Evolutionary conservation across 352 stramenopile genomes (phyloP).

Genomic region (Pythium rishiriense): DNA sequence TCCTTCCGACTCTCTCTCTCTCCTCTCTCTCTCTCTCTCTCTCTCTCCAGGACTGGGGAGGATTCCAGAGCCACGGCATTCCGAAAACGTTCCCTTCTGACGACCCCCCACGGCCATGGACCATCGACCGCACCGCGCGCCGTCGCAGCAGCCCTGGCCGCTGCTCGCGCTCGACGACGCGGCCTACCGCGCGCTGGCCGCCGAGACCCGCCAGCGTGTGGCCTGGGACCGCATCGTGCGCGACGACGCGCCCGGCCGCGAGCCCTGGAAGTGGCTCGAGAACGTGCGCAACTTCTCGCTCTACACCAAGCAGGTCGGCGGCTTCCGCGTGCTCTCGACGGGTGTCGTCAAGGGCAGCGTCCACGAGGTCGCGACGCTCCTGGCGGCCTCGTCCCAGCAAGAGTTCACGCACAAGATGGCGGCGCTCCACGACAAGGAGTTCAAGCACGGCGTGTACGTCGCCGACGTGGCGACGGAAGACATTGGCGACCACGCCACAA

Average conservation of each 20-base stretch:
- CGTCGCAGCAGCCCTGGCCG: neutral
- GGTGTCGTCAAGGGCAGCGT: conserved; percentile 14
- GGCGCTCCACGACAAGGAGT: conserved; percentile 13
- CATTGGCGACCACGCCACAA: neutral
- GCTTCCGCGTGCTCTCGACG: conserved; percentile 9
- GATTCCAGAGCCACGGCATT: no score
- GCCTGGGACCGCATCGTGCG: conserved; percentile 3
- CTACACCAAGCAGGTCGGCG: conserved; percentile 8
- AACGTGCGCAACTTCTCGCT: conserved; percentile 15
- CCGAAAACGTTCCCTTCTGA: no score
- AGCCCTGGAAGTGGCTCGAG: conserved; percentile 21
- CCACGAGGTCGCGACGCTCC: conserved; percentile 11
- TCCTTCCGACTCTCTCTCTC: no score
- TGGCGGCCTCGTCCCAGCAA: neutral
- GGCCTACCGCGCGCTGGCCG: neutral
- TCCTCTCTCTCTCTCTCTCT: no score
- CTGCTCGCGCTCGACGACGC: neutral
- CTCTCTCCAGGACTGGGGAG: no score
- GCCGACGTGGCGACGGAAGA: neutral
- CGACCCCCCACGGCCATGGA: no score
- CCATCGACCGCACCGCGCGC: neutral
- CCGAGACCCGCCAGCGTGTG: neutral
- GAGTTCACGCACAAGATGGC: conserved; percentile 17
- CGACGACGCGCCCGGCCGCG: neutral
- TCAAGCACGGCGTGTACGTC: conserved; percentile 20